Conservation (phyloP, 2,329 filamentous ascomycete genomes). For the Leptoxyphium fumago region DNA sequence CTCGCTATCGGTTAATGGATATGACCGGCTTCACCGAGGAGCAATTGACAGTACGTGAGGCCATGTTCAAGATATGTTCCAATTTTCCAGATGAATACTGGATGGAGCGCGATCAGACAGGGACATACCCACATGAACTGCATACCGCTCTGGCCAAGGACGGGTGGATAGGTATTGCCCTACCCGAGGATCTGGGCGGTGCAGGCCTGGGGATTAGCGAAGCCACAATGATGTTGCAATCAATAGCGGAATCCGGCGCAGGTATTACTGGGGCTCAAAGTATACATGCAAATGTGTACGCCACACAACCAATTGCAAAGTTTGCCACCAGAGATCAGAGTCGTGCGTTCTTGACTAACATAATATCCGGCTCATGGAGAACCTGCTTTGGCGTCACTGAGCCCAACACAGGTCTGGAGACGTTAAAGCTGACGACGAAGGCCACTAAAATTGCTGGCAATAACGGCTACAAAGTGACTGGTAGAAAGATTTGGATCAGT, state of each 20-base stretch:
- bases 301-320: conserved; percentile 58
- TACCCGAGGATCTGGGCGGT: conserved; percentile 61
- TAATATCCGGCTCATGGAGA: conserved; percentile 57
- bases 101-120: conserved; percentile 56
- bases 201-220: conserved; percentile 65
- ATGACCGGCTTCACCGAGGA: conserved; percentile 56
- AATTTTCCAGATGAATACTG: conserved; percentile 63
- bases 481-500: conserved; percentile 84
- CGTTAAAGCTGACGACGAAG: conserved; percentile 51
- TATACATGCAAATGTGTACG: conserved; percentile 53
- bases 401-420: conserved; percentile 67
- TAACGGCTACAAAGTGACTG: conserved; percentile 49
- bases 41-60: conserved; percentile 57
- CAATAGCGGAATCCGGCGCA: conserved; percentile 45
- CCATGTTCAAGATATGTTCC: conserved; percentile 52
- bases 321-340: conserved; percentile 56
- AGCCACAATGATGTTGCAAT: conserved; percentile 78
- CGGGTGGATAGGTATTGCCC: conserved; percentile 69
- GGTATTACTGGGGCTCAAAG: conserved; percentile 56
- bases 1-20: conserved; percentile 46
- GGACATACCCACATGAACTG: conserved; percentile 58
- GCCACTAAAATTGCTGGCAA: conserved; percentile 46
- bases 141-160: conserved; percentile 59
- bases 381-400: conserved; percentile 79
- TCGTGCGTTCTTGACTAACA: conserved; percentile 48